These are phyloP conservation scores for Cryptosporidium meleagridis DNA, from an alignment of 169 alveolate genomes.

Conservation along the genomic window DNA sequence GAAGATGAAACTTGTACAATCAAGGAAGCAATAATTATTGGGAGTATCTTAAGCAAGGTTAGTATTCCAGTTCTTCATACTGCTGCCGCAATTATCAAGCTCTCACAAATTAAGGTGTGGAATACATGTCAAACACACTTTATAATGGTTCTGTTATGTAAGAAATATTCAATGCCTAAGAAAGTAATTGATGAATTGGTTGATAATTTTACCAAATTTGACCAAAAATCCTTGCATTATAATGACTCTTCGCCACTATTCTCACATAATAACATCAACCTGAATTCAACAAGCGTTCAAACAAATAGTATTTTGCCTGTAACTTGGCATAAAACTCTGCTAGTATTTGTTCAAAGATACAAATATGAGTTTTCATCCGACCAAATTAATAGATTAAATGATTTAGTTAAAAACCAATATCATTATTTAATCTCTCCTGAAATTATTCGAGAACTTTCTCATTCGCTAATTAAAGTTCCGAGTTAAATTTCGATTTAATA, in stretches of 20 bases:
- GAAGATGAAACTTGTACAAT: constrained; percentile 89
- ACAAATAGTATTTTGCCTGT: constrained; percentile 89
- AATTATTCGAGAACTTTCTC: constrained; percentile 76
- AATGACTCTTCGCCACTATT: constrained; percentile 77
- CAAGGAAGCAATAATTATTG: constrained; percentile 95
- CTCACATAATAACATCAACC: constrained; percentile 75
- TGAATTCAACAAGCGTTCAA: constrained; percentile 63
- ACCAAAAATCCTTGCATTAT: constrained; percentile 57
- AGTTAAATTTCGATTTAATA: not conserved
- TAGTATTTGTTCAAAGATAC: constrained; percentile 89
- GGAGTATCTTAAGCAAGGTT: constrained; percentile 90
- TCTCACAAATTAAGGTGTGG: constrained; percentile 88
- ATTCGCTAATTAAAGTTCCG: constrained; percentile 44
- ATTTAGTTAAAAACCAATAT: constrained; percentile 77
- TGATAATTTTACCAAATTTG: constrained; percentile 84
- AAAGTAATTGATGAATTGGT: constrained; percentile 89
- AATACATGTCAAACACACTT: constrained; percentile 89
- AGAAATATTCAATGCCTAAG: constrained; percentile 92
- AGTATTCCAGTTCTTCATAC: constrained; percentile 93
- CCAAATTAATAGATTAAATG: constrained; percentile 77
- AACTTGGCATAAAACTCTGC: constrained; percentile 93
- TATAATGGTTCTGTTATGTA: constrained; percentile 90
- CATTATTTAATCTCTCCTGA: constrained; percentile 84
- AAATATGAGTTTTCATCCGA: constrained; percentile 77
- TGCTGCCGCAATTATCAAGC: constrained; percentile 90